Conservation (phyloP, 768 basidiomycete species). For the Lepiota subincarnata region DNA sequence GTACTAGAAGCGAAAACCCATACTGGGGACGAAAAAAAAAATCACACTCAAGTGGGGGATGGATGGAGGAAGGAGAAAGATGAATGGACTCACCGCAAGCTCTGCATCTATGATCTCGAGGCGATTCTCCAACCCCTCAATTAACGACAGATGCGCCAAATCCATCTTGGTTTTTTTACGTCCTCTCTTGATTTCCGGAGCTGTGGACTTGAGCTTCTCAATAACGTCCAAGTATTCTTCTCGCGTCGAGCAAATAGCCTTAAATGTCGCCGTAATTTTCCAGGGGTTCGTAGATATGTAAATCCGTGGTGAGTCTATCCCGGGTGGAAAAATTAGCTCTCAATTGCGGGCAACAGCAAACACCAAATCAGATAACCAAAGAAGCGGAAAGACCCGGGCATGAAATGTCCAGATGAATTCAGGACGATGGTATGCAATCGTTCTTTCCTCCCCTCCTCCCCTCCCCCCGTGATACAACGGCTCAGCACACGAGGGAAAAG, state of each 20-base stretch:
- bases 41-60: conserved; percentile 7
- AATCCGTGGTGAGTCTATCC: conserved; percentile 76
- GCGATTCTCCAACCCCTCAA: conserved; percentile 59
- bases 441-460: too few relatives aligned
- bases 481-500: conserved; percentile 42
- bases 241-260: conserved; percentile 63
- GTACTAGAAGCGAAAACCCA: conserved; percentile 7
- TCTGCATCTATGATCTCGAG: conserved; percentile 67
- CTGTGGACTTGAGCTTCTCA: conserved; percentile 51
- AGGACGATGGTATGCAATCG: not conserved
- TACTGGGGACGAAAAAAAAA: not conserved
- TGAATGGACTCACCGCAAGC: conserved; percentile 52
- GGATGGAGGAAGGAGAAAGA: conserved; percentile 13
- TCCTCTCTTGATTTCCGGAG: conserved; percentile 43
- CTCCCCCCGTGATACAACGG: too few relatives aligned
- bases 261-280: conserved; percentile 80
- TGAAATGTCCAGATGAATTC: not conserved
- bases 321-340: conserved; percentile 22
- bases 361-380: conserved; percentile 8
- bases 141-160: conserved; percentile 54
- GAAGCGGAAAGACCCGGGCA: not conserved
- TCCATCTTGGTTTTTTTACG: conserved; percentile 56
- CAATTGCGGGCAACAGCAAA: conserved; percentile 12
- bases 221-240: conserved; percentile 70
- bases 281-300: conserved; percentile 87